Conservation (phyloP, 768 basidiomycete species). For the Termitomyces sp. region DNA sequence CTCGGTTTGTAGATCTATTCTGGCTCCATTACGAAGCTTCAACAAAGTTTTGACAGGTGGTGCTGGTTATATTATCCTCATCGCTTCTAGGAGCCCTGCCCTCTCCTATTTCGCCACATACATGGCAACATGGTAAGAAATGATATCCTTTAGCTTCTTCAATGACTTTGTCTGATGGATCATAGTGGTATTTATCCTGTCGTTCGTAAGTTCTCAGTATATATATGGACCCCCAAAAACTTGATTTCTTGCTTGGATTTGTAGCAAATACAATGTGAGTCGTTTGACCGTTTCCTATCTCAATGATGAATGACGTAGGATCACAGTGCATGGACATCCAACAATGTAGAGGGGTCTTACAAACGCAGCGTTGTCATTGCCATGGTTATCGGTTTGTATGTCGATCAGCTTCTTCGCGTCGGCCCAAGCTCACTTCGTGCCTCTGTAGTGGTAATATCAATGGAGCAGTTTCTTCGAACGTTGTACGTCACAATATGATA, state of each 20-base stretch:
- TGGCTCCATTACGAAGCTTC: constrained; percentile 6
- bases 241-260: neutral
- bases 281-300: neutral
- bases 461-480: constrained; percentile 74
- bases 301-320: neutral
- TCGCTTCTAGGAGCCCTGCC: constrained; percentile 55
- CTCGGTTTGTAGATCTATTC: constrained; percentile 26
- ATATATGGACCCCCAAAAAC: neutral
- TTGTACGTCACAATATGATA: constrained; percentile 39
- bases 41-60: constrained; percentile 30
- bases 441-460: constrained; percentile 61
- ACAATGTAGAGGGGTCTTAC: constrained; percentile 74
- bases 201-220: constrained; percentile 45
- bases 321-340: constrained; percentile 56
- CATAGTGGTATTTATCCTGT: constrained; percentile 70
- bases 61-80: constrained; percentile 68
- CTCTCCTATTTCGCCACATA: constrained; percentile 73
- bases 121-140: constrained; percentile 59
- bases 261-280: constrained; percentile 54
- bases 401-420: constrained; percentile 1
- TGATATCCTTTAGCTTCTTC: neutral
- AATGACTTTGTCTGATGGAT: neutral
- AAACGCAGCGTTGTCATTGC: constrained; percentile 71
- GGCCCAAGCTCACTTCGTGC: neutral
- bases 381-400: constrained; percentile 65